Percentiles rank a stretch among this genome's conserved stretches.
These are phyloP conservation scores for Oxyria digyna DNA, from an alignment of 148 eudicot genomes.

Conservation along the genomic window DNA sequence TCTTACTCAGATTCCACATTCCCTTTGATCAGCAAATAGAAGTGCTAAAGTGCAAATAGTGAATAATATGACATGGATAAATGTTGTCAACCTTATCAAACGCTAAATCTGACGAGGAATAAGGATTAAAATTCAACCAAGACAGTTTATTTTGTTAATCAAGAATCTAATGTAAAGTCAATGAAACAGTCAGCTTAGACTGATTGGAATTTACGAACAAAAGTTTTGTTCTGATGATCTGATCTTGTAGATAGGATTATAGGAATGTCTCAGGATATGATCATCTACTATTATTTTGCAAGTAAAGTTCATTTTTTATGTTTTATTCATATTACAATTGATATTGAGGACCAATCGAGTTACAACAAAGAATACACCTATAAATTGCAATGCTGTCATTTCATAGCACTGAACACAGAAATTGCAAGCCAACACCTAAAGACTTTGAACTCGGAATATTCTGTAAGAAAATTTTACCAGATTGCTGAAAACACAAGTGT, in stretches of 20 bases:
- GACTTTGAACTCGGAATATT: no score
- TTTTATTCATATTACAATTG: neutral
- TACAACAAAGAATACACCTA: neutral
- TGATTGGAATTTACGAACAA: neutral
- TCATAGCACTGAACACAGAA: no score
- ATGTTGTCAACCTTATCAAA: conserved; percentile 2
- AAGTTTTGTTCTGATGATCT: neutral
- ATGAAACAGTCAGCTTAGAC: neutral
- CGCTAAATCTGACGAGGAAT: conserved; percentile 7
- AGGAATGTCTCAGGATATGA: neutral
- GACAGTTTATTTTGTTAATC: neutral
- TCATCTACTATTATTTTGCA: neutral
- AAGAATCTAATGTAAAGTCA: neutral
- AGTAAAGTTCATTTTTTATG: neutral
- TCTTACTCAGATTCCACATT: neutral
- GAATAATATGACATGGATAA: conserved; percentile 1
- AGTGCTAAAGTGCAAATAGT: neutral
- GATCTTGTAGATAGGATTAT: neutral
- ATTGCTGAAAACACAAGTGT: no score
- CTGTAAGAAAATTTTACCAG: no score
- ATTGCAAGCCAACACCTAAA: no score
- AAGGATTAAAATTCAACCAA: neutral
- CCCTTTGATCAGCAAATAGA: neutral
- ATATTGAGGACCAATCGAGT: neutral
- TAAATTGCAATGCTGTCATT: no score